These are phyloP conservation scores for Steccherinum ochraceum DNA, from an alignment of 768 basidiomycete genomes.

Conservation along the genomic window DNA sequence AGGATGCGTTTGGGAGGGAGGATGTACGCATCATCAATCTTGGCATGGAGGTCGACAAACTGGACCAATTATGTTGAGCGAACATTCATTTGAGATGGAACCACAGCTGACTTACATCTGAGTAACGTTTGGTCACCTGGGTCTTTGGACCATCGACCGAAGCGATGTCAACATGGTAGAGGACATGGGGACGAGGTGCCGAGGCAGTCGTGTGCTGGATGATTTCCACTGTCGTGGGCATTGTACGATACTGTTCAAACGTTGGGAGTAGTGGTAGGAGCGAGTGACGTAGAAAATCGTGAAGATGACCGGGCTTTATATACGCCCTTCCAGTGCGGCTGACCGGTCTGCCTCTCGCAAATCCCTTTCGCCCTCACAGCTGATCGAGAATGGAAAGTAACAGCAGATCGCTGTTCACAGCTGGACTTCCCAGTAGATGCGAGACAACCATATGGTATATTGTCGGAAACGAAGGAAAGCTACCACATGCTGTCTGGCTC, in stretches of 20 bases:
- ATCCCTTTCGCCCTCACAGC: too few relatives aligned
- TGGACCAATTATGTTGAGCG: conserved; percentile 8
- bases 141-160: conserved; percentile 27
- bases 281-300: neutral
- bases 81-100: too few relatives aligned
- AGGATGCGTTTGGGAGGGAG: conserved; percentile 50
- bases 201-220: conserved; percentile 41
- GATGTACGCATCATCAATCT: conserved; percentile 31
- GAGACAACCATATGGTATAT: neutral
- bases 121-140: conserved; percentile 33
- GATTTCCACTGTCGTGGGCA: conserved; percentile 25
- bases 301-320: neutral
- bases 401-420: neutral
- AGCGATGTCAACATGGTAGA: conserved; percentile 35
- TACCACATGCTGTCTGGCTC: neutral
- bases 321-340: too few relatives aligned
- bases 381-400: neutral
- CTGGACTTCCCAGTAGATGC: neutral
- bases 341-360: too few relatives aligned
- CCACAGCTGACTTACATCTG: conserved; percentile 32
- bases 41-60: conserved; percentile 36
- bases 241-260: neutral
- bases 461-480: neutral
- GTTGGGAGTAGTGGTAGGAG: too few relatives aligned
- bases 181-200: conserved; percentile 38